These are phyloP conservation scores for Exophiala calicioides DNA, from an alignment of 2,329 filamentous ascomycete genomes.

Conservation along the genomic window DNA sequence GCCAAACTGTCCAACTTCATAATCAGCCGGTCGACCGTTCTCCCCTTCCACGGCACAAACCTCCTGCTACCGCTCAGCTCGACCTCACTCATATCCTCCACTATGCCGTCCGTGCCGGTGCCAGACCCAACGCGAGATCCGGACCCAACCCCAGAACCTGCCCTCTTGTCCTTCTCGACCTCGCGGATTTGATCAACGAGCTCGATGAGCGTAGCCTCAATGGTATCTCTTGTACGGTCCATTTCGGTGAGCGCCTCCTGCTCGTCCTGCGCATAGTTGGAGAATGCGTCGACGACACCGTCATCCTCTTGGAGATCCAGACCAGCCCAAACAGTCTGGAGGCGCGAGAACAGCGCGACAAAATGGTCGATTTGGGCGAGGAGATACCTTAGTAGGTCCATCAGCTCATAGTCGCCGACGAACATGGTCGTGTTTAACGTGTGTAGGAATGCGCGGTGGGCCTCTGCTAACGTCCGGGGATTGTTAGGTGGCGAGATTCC, in stretches of 20 bases:
- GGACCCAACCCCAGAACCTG: too few relatives aligned
- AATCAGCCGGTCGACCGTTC: constrained; percentile 78
- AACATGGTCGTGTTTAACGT: constrained; percentile 57
- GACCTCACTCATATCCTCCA: constrained; percentile 60
- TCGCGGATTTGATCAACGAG: constrained; percentile 24
- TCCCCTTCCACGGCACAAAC: constrained; percentile 70
- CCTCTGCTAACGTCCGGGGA: constrained; percentile 78
- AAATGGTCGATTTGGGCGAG: constrained; percentile 71
- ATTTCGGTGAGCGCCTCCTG: constrained; percentile 66
- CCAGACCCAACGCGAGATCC: too few relatives aligned
- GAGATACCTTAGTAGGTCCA: constrained; percentile 40
- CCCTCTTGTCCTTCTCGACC: constrained; percentile 23
- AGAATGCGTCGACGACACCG: constrained; percentile 74
- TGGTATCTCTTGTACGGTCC: constrained; percentile 60
- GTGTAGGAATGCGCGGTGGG: constrained; percentile 74
- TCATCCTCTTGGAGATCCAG: constrained; percentile 80
- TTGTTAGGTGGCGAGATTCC: constrained; percentile 48
- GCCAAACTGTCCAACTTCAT: constrained; percentile 78
- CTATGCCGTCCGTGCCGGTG: constrained; percentile 62
- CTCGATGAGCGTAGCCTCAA: constrained; percentile 64
- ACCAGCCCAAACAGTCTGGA: constrained; percentile 74
- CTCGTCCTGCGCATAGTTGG: constrained; percentile 73
- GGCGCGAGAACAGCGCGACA: constrained; percentile 71
- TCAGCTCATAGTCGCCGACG: constrained; percentile 44
- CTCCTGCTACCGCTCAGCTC: constrained; percentile 53